phyloP scores from a whole-genome alignment of 106 monocot species.

The Amphibolis antarctica region DNA sequence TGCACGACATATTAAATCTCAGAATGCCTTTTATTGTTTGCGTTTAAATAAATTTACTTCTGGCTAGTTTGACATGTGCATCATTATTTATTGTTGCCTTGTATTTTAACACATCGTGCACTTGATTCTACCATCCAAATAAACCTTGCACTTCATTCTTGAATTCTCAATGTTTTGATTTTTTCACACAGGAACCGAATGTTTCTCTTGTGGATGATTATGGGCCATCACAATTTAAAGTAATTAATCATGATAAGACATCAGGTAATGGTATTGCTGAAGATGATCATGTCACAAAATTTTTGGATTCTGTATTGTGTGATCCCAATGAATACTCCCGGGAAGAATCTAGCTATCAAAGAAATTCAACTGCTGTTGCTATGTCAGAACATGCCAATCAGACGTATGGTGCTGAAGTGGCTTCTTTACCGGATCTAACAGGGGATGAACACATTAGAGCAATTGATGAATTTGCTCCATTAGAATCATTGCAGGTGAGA shows the following conservation, averaged over 20 bases:
- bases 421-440: not conserved
- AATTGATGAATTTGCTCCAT: not conserved
- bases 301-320: constrained; percentile 15
- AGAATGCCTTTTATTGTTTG: no score
- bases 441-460: not conserved
- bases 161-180: no score
- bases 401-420: not conserved
- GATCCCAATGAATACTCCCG: constrained; percentile 16
- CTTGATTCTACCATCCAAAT: no score
- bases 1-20: no score
- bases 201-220: constrained; percentile 1
- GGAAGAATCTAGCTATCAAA: constrained; percentile 8
- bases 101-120: not conserved
- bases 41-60: no score
- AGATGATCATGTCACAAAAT: constrained; percentile 8
- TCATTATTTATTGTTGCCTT: not conserved
- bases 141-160: not conserved
- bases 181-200: constrained; percentile 2
- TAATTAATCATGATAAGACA: not conserved
- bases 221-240: constrained; percentile 1
- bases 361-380: not conserved
- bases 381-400: not conserved
- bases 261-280: constrained; percentile 4
- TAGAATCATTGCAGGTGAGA: not conserved
- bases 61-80: no score